Percentiles rank a stretch among this genome's conserved stretches.
Conservation (phyloP, 2,329 filamentous ascomycete species). For the Fusarium sp. region DNA sequence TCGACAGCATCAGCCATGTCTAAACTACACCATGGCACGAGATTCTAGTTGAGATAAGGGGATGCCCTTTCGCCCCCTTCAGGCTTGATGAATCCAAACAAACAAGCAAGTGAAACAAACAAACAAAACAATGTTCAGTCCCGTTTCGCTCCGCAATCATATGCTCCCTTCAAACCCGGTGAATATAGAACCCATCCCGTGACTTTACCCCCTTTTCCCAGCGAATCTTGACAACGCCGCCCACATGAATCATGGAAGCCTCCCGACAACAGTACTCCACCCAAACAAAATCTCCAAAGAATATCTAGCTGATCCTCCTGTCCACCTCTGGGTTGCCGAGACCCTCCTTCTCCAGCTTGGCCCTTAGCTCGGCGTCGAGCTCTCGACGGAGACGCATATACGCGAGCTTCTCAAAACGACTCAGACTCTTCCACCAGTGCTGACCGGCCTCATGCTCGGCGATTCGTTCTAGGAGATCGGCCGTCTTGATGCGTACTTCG, state of each 20-base stretch:
- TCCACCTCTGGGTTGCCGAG: constrained; percentile 54
- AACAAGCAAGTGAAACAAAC: constrained; percentile 24
- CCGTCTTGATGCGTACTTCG: constrained; percentile 81
- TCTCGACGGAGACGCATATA: constrained; percentile 83
- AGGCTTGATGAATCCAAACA: constrained; percentile 23
- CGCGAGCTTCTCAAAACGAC: constrained; percentile 88
- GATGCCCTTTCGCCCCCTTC: not conserved
- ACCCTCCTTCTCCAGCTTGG: constrained; percentile 60
- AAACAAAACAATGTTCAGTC: constrained; percentile 7
- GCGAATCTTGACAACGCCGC: constrained; percentile 42
- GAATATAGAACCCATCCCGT: constrained; percentile 7
- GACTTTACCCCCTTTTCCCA: constrained; percentile 8
- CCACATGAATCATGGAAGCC: constrained; percentile 35
- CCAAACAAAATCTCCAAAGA: constrained; percentile 19
- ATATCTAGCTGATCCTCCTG: constrained; percentile 61
- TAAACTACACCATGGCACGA: constrained; percentile 3
- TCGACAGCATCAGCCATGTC: constrained; percentile 12
- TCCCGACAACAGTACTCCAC: constrained; percentile 20
- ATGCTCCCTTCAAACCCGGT: constrained; percentile 10
- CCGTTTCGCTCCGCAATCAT: constrained; percentile 23
- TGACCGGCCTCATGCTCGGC: constrained; percentile 89
- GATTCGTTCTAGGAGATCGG: constrained; percentile 84
- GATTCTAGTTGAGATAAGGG: constrained; percentile 9
- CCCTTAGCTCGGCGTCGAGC: constrained; percentile 63
- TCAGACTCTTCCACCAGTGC: constrained; percentile 91